Conservation (phyloP, 768 basidiomycete species). For the Pleurotus tuber-regium region DNA sequence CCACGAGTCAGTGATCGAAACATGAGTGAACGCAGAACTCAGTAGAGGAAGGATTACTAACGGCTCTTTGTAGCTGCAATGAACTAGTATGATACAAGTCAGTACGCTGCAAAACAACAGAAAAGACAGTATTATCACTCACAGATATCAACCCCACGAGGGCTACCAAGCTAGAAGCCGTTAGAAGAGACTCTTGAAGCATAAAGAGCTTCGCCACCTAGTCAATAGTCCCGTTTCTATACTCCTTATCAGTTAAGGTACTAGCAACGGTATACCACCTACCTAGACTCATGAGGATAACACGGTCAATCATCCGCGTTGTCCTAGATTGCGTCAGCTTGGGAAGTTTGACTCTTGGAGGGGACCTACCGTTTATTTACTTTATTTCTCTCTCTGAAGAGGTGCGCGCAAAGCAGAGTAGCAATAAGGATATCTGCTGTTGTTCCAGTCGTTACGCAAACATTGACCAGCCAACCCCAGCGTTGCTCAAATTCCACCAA, state of each 20-base stretch:
- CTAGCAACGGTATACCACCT: too few relatives aligned
- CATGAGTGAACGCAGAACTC: not conserved
- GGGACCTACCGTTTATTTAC: not conserved
- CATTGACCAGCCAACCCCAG: constrained; percentile 8
- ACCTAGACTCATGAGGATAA: constrained; percentile 6
- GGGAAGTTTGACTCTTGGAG: not conserved
- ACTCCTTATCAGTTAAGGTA: too few relatives aligned
- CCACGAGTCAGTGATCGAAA: too few relatives aligned
- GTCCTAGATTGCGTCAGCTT: not conserved
- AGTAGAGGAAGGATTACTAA: not conserved
- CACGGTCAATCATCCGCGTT: constrained; percentile 5
- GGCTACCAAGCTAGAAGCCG: not conserved
- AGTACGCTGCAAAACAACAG: too few relatives aligned
- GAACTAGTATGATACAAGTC: too few relatives aligned
- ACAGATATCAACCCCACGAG: constrained; percentile 1
- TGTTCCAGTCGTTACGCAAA: not conserved
- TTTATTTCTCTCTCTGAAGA: constrained; percentile 1
- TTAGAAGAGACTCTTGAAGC: not conserved
- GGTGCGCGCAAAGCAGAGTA: not conserved
- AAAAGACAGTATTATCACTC: too few relatives aligned
- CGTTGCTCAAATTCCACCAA: constrained; percentile 3
- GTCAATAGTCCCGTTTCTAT: constrained; percentile 2
- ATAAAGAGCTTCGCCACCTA: too few relatives aligned
- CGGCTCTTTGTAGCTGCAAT: not conserved
- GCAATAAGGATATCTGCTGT: constrained; percentile 7